phyloP scores from a whole-genome alignment of 2,329 filamentous ascomycete species.

The Calonectria pseudoturangicola region DNA sequence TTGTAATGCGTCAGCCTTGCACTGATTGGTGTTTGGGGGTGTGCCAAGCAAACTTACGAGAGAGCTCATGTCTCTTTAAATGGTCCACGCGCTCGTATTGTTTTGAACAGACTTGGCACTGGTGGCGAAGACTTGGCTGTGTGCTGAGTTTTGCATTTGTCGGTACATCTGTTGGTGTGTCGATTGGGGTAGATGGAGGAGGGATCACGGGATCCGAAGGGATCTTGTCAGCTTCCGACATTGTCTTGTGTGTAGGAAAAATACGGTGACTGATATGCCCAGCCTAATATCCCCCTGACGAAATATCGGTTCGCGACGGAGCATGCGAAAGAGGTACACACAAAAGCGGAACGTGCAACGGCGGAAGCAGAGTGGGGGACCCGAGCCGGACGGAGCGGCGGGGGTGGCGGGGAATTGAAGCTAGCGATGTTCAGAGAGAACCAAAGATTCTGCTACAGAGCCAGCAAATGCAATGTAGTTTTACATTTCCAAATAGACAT shows the following conservation, averaged over 20 bases:
- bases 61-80: constrained; percentile 13
- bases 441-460: background rate
- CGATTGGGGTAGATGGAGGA: background rate
- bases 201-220: background rate
- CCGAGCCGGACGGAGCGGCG: constrained; percentile 22
- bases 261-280: background rate
- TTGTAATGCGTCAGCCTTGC: background rate
- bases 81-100: constrained; percentile 20
- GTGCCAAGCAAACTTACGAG: background rate
- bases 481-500: background rate
- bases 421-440: background rate
- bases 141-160: background rate
- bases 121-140: background rate
- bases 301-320: constrained; percentile 3
- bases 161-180: background rate
- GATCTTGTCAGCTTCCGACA: background rate
- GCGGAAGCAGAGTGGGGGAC: constrained; percentile 4
- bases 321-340: background rate
- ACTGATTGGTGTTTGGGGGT: background rate
- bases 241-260: constrained; percentile 7
- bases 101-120: constrained; percentile 5
- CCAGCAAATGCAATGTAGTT: background rate
- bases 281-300: constrained; percentile 11
- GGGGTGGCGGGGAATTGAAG: constrained; percentile 7
- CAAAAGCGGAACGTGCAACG: too few species aligned